Conservation (phyloP, 305 asterid genomes). For the Fraxinus nigra region DNA sequence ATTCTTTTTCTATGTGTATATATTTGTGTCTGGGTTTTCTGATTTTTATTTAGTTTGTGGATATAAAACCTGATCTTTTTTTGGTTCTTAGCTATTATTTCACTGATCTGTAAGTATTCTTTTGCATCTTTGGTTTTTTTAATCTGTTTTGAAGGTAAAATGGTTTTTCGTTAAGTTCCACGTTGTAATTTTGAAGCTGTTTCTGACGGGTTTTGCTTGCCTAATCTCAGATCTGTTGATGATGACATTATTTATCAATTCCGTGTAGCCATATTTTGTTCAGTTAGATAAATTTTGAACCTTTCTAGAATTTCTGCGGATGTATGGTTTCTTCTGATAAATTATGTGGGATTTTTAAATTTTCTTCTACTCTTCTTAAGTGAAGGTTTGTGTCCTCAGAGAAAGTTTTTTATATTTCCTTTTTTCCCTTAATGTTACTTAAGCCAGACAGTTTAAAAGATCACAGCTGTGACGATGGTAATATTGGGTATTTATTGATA, state of each 20-base stretch:
- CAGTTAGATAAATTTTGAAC: not conserved
- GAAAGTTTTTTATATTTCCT: not conserved
- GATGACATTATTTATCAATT: not conserved
- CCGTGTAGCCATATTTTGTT: not conserved
- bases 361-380: not conserved
- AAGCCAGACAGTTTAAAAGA: not conserved
- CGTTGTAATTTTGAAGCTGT: not conserved
- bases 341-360: slow-evolving; percentile 6
- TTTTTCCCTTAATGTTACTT: not conserved
- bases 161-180: not conserved
- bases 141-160: not conserved
- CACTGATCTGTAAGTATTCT: slow-evolving; percentile 13
- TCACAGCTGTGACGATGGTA: not conserved
- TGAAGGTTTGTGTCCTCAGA: not conserved
- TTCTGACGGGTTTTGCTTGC: not conserved
- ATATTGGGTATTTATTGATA: not conserved
- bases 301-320: not conserved
- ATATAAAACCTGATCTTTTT: not conserved
- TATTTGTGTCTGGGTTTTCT: not conserved
- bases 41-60: not conserved
- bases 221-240: not conserved
- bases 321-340: not conserved
- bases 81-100: not conserved
- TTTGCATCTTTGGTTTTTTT: not conserved
- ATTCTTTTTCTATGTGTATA: not conserved